A percentile compares a stretch with the other conserved stretches of the same genome.
Evolutionary conservation across 2,329 filamentous ascomycete species (phyloP).

Genomic region (Ophiostoma sp.): DNA sequence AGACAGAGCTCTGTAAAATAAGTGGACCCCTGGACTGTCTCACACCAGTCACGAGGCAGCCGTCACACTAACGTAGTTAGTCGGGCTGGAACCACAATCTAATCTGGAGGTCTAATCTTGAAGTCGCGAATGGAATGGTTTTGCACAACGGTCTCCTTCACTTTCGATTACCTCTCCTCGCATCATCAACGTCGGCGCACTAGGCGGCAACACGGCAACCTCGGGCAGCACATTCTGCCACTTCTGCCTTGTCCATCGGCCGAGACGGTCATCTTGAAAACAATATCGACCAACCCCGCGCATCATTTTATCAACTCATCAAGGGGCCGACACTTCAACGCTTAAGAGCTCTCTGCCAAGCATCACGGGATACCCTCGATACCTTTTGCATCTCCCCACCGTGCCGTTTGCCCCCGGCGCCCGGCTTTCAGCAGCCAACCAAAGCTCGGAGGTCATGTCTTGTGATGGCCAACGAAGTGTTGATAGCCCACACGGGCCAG

Average conservation of each 20-base stretch:
- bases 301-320: not conserved
- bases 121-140: not conserved
- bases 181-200: not conserved
- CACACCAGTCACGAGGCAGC: conserved; percentile 26
- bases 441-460: conserved; percentile 44
- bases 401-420: not conserved
- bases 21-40: not conserved
- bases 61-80: conserved; percentile 22
- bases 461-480: conserved; percentile 85
- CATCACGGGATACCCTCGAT: not conserved
- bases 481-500: conserved; percentile 90
- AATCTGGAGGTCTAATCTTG: not conserved
- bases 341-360: not conserved
- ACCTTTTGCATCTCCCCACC: not conserved
- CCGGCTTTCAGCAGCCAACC: conserved; percentile 7
- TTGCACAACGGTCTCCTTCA: not conserved
- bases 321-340: not conserved
- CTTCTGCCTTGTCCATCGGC: not conserved
- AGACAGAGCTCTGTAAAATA: not conserved
- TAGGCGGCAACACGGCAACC: not conserved
- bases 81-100: conserved; percentile 11
- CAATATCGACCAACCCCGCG: not conserved
- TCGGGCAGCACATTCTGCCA: not conserved
- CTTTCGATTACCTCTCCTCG: not conserved
- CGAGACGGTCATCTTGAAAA: not conserved